These are phyloP conservation scores for Tetraselmis striata DNA, from an alignment of 139 green algal genomes.

Conservation along the genomic window DNA sequence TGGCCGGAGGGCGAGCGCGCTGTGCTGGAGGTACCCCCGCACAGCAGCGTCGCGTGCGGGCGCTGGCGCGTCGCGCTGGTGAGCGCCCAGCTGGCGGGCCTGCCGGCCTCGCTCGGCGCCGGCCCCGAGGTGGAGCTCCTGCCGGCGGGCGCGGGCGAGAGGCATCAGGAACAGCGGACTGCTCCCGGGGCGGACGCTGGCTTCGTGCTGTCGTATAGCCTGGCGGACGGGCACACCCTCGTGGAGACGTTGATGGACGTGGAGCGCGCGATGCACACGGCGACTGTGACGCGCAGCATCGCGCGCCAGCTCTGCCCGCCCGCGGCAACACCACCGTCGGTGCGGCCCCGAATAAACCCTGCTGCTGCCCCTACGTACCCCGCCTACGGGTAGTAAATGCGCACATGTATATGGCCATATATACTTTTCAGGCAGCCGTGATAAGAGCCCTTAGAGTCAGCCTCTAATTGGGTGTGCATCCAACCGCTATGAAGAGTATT, in stretches of 20 bases:
- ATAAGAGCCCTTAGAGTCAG: too few species aligned
- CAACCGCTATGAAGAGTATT: too few species aligned
- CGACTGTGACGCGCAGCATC: background rate
- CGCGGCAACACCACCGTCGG: too few species aligned
- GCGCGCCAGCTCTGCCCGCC: too few species aligned
- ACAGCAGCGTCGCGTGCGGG: background rate
- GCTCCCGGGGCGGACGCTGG: too few species aligned
- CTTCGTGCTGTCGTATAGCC: background rate
- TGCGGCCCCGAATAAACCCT: too few species aligned
- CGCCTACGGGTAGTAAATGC: too few species aligned
- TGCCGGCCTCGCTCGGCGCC: background rate
- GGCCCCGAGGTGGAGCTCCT: background rate
- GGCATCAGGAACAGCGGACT: too few species aligned
- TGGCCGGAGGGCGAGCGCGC: background rate
- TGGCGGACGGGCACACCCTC: background rate
- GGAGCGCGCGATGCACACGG: background rate
- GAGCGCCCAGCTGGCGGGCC: background rate
- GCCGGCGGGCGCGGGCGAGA: background rate
- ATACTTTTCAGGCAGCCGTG: too few species aligned
- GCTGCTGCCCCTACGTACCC: too few species aligned
- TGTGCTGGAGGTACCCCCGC: background rate
- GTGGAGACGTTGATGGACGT: background rate
- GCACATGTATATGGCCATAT: too few species aligned
- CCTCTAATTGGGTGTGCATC: too few species aligned
- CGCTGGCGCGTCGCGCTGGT: background rate